A percentile compares a stretch with the other conserved stretches of the same genome.
Evolutionary conservation across 139 green algal species (phyloP).

Genomic region (Deuterostichococcus epilithicus): DNA sequence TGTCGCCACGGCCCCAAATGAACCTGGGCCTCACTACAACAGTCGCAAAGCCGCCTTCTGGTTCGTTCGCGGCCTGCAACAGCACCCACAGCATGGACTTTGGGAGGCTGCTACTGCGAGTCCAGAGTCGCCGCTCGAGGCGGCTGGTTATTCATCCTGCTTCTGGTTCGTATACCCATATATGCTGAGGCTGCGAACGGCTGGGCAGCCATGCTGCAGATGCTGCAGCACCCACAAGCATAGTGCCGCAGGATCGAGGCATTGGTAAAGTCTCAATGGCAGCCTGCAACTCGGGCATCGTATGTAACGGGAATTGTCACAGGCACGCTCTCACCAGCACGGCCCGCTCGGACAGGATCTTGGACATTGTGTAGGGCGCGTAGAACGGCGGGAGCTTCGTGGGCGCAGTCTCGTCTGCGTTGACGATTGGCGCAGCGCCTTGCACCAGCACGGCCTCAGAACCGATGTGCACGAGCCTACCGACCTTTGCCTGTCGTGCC

Average conservation of each 20-base stretch:
- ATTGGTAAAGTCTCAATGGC: too few relatives aligned
- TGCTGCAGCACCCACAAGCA: too few relatives aligned
- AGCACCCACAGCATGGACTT: neutral
- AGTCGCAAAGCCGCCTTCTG: neutral
- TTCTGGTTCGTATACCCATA: neutral
- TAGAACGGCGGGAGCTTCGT: neutral
- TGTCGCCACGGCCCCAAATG: neutral
- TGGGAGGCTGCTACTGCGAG: too few relatives aligned
- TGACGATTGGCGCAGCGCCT: neutral
- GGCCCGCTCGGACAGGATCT: neutral
- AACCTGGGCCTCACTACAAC: neutral
- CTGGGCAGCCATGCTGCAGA: too few relatives aligned
- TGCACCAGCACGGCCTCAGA: neutral
- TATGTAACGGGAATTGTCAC: too few relatives aligned
- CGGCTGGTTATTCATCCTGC: too few relatives aligned
- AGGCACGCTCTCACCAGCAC: constrained; percentile 1
- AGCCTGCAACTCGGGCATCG: too few relatives aligned
- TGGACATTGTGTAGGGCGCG: neutral
- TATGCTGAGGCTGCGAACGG: too few relatives aligned
- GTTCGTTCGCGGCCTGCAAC: neutral
- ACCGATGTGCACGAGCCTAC: neutral
- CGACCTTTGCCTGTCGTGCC: neutral
- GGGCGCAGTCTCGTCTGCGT: neutral
- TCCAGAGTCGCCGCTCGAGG: too few relatives aligned
- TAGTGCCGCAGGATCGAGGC: too few relatives aligned